Evolutionary conservation across 352 stramenopile species (phyloP).

Genomic region (Pythium biforme): DNA sequence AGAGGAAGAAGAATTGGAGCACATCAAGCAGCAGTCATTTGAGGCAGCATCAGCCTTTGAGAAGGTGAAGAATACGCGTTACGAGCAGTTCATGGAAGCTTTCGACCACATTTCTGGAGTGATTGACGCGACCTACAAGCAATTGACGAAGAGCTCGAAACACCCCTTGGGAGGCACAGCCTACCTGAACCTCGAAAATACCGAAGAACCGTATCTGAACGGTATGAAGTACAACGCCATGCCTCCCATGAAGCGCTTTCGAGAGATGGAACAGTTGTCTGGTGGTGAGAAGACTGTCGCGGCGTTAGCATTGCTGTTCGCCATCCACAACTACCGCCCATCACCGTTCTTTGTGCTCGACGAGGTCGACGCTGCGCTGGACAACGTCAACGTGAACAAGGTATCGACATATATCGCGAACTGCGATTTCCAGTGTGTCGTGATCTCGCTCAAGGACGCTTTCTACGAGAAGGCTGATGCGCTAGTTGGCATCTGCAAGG

Average conservation of each 20-base stretch:
- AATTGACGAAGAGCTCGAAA: slow-evolving; percentile 98
- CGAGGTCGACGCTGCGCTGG: slow-evolving; percentile 98
- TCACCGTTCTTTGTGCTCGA: slow-evolving; percentile 99
- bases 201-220: slow-evolving; percentile 95
- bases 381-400: slow-evolving; percentile 99
- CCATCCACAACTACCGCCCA: slow-evolving; percentile 96
- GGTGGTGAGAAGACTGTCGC: slow-evolving; percentile 99
- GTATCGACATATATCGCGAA: slow-evolving; percentile 97
- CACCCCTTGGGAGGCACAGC: slow-evolving; percentile 91
- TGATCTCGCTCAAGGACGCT: slow-evolving; percentile 98
- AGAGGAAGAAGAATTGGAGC: slow-evolving; percentile 78
- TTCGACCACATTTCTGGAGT: slow-evolving; percentile 93
- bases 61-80: slow-evolving; percentile 65
- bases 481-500: slow-evolving; percentile 92
- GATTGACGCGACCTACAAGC: slow-evolving; percentile 96
- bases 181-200: slow-evolving; percentile 85
- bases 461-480: slow-evolving; percentile 96
- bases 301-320: slow-evolving; percentile 98
- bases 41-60: slow-evolving; percentile 71
- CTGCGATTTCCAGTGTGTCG: slow-evolving; percentile 96
- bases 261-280: slow-evolving; percentile 98
- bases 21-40: slow-evolving; percentile 65
- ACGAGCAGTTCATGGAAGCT: slow-evolving; percentile 91
- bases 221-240: slow-evolving; percentile 99
- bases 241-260: slow-evolving; percentile 99